Base-by-base conservation (phyloP, 169 alveolate genomes). In the Eimeria necatrix region DNA sequence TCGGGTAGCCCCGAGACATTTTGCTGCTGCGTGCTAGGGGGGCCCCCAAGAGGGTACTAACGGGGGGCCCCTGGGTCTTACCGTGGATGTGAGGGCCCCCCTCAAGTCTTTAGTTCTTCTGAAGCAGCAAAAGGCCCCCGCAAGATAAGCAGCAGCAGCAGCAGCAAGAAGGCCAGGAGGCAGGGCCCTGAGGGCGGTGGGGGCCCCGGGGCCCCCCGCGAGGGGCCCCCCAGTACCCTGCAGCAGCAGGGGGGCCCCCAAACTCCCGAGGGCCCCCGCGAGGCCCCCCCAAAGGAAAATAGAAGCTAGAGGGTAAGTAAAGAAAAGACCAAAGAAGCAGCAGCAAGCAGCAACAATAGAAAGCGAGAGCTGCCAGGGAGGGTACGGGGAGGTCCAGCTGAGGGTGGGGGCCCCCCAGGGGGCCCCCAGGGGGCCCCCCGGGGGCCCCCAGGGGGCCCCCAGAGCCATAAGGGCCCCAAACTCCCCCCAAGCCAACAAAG, bases 121-220 rank as follows among this genome's bases (percentile, higher is more conserved):
- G 26, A 48, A 76, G 86, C 86, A 76, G 86, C 86, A 76, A 32
- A 76, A 48, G 86, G 64, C 86, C 60, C 26, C 64, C 32, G 20
- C 60, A 12, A 76, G 86, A 49, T 24, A 76, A 76, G 49, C 64
- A 76, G 86, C 86, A 48, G 86, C 86, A 48, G 61, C 86, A 49
- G 64, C 61, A 49, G 86, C 61, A 2, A 76, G 26, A 4, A 76
- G 20, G 12, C 61, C 56, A 18, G 41, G 16, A 12, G 56, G 86
- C 86, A 76, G 86, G 60, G 46, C 3, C 56, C 18, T 22, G 46
- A 76, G 3, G 41, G 41, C 20, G 61, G 60, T 76, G 61, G 60
- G 20, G 86, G 24, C 8, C 32, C 76, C n/a, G n/a, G n/a, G n/a
- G n/a, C n/a, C n/a, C 76, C n/a, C 26, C 32, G 41, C 76, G 26